Conservation (phyloP, 2,329 filamentous ascomycete genomes). For the Hymenoscyphus fructigenus region DNA sequence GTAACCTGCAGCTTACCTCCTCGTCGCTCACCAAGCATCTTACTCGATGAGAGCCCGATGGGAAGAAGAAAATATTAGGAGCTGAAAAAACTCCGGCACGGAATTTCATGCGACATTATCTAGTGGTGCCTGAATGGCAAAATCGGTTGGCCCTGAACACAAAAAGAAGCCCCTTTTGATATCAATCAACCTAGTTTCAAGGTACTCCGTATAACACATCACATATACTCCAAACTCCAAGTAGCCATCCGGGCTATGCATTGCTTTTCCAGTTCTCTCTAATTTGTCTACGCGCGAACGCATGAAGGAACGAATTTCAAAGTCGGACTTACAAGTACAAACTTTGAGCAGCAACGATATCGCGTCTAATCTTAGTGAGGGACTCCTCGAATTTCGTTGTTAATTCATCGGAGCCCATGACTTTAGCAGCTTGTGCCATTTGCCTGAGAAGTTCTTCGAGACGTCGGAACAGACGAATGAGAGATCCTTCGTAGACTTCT, state of each 20-base stretch:
- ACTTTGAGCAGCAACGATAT: constrained; percentile 93
- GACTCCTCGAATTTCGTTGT: constrained; percentile 89
- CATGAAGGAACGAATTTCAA: neutral
- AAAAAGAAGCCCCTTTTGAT: neutral
- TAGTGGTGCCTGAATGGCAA: constrained; percentile 1
- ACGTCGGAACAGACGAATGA: constrained; percentile 94
- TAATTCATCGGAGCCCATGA: constrained; percentile 96
- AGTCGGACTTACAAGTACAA: constrained; percentile 70
- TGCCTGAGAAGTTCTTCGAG: constrained; percentile 92
- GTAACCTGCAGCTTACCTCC: constrained; percentile 2
- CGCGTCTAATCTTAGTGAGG: constrained; percentile 80
- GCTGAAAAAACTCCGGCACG: neutral
- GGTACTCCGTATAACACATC: constrained; percentile 5
- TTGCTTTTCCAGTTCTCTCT: constrained; percentile 9
- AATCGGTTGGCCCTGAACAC: neutral
- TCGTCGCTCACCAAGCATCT: neutral
- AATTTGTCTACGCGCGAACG: neutral
- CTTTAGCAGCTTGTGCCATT: constrained; percentile 92
- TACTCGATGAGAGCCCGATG: neutral
- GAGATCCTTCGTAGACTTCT: constrained; percentile 92
- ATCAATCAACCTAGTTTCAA: neutral
- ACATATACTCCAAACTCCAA: constrained; percentile 19
- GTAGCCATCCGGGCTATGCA: constrained; percentile 18
- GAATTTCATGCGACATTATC: neutral
- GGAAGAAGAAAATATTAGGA: neutral